Conservation (phyloP, 2,329 filamentous ascomycete genomes). For the Apiospora aurea region DNA sequence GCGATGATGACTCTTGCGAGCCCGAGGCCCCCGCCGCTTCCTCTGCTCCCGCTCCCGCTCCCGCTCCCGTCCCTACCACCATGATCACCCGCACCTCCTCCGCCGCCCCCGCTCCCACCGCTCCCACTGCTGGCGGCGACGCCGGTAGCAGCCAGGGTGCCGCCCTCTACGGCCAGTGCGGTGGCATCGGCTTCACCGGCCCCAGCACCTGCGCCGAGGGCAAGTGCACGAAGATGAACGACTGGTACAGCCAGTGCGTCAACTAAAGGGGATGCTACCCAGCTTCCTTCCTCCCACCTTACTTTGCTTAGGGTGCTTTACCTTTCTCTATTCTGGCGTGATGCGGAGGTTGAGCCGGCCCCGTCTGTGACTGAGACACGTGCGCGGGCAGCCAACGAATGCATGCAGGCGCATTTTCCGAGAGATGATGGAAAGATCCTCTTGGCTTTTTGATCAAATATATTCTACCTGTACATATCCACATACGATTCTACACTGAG, state of each 20-base stretch:
- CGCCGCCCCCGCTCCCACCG: slow-evolving; percentile 23
- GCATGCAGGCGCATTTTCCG: background rate
- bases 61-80: slow-evolving; percentile 28
- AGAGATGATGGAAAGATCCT: background rate
- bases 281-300: background rate
- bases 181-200: slow-evolving; percentile 30
- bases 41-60: slow-evolving; percentile 23
- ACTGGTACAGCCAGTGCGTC: slow-evolving; percentile 20
- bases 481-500: background rate
- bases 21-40: slow-evolving; percentile 29
- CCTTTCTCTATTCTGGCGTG: background rate
- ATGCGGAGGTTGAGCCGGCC: background rate
- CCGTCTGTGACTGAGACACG: too few relatives aligned
- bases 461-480: background rate
- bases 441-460: slow-evolving; percentile 10
- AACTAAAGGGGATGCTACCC: background rate
- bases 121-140: slow-evolving; percentile 18
- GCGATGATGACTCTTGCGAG: background rate
- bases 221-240: slow-evolving; percentile 31
- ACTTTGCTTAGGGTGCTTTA: too few relatives aligned
- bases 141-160: slow-evolving; percentile 19
- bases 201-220: slow-evolving; percentile 32
- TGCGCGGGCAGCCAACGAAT: background rate
- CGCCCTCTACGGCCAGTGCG: slow-evolving; percentile 30
- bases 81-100: slow-evolving; percentile 27